Percentiles rank a stretch among this genome's conserved stretches.
Evolutionary conservation across 768 basidiomycete genomes (phyloP).

Genomic region (Serpula lacrymans): DNA sequence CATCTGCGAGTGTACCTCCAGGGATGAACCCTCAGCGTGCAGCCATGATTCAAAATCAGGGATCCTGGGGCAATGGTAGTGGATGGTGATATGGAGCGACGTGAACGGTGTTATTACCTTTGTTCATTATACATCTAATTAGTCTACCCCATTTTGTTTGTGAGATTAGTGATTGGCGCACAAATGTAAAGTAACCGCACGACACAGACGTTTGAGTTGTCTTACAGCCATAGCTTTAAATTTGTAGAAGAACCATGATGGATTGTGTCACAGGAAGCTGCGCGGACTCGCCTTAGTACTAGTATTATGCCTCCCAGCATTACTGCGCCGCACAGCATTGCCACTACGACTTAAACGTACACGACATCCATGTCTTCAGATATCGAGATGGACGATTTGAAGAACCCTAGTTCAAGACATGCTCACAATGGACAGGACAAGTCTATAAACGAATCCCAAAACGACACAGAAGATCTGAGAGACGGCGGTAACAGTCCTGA

Average conservation of each 20-base stretch:
- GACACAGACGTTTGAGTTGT: not conserved
- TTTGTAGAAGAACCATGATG: not conserved
- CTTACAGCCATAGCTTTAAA: not conserved
- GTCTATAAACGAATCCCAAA: constrained; percentile 8
- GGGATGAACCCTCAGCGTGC: constrained; percentile 69
- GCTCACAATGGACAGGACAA: too few relatives aligned
- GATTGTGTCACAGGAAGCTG: not conserved
- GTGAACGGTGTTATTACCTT: too few relatives aligned
- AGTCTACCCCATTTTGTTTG: too few relatives aligned
- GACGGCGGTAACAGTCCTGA: constrained; percentile 24
- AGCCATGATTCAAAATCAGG: constrained; percentile 55
- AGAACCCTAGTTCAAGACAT: constrained; percentile 9
- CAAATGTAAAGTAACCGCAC: not conserved
- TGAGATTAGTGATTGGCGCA: not conserved
- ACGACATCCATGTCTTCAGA: constrained; percentile 24
- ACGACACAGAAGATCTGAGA: constrained; percentile 6
- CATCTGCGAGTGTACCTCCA: constrained; percentile 41
- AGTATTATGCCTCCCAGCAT: not conserved
- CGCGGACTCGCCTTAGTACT: constrained; percentile 1
- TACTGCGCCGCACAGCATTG: too few relatives aligned
- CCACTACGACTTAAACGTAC: too few relatives aligned
- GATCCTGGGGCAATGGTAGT: constrained; percentile 33
- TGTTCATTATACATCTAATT: too few relatives aligned
- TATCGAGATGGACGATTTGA: constrained; percentile 40
- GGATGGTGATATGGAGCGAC: constrained; percentile 31